These are phyloP conservation scores for Apostasia shenzhenica DNA, from an alignment of 106 monocot species.

Conservation along the genomic window DNA sequence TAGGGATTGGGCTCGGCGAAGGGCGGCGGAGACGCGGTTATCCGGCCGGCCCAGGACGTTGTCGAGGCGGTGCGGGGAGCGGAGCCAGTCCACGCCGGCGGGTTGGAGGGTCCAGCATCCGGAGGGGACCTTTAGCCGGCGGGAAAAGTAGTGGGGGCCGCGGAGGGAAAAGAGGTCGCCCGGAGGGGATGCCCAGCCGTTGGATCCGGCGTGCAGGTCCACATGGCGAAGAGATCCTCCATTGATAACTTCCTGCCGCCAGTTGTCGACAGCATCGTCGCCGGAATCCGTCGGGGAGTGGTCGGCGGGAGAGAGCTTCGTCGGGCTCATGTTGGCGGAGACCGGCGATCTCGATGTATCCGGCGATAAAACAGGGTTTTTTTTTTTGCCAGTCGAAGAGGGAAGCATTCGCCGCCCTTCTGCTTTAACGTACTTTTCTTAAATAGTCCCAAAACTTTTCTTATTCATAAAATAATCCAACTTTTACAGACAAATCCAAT, in stretches of 20 bases:
- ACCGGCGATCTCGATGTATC: too few relatives aligned
- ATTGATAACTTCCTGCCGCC: conserved; percentile 32
- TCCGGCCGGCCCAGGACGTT: conserved; percentile 42
- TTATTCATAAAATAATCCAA: too few relatives aligned
- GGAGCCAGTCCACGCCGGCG: conserved; percentile 72
- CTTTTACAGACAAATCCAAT: too few relatives aligned
- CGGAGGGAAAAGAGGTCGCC: conserved; percentile 47
- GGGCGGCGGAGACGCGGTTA: conserved; percentile 28
- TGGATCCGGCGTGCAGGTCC: conserved; percentile 48
- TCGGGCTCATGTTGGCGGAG: too few relatives aligned
- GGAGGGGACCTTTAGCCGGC: conserved; percentile 33
- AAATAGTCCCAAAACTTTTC: too few relatives aligned
- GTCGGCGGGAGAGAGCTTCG: too few relatives aligned
- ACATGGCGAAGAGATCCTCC: conserved; percentile 47
- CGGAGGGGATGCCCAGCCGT: conserved; percentile 75
- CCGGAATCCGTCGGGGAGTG: neutral
- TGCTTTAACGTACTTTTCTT: too few relatives aligned
- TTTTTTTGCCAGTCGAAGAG: too few relatives aligned
- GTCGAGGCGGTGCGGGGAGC: conserved; percentile 43
- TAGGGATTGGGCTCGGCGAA: conserved; percentile 24
- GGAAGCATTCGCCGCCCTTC: too few relatives aligned
- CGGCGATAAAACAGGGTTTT: too few relatives aligned
- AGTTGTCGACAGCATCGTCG: conserved; percentile 6
- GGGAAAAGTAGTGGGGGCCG: conserved; percentile 20
- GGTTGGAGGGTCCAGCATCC: conserved; percentile 49